Conservation (phyloP, 2,329 filamentous ascomycete species). For the Colletotrichum agaves region DNA sequence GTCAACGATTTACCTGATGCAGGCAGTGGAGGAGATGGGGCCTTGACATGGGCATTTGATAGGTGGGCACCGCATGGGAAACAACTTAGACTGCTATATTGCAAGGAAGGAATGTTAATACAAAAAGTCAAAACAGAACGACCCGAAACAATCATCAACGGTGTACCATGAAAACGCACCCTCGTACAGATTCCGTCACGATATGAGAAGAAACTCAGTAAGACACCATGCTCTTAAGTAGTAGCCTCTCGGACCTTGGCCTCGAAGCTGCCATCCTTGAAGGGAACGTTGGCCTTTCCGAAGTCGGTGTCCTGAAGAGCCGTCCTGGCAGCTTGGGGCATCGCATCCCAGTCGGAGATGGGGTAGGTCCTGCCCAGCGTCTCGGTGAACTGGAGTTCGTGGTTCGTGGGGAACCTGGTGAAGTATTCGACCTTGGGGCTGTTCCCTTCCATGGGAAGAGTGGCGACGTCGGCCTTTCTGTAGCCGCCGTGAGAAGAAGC, state of each 20-base stretch:
- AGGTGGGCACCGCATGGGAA: neutral
- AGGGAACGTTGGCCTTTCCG: constrained; percentile 53
- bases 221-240: neutral
- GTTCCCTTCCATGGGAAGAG: constrained; percentile 39
- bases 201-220: constrained; percentile 23
- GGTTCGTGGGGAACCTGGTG: constrained; percentile 46
- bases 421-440: constrained; percentile 48
- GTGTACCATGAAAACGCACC: constrained; percentile 2
- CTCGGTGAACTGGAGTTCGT: constrained; percentile 50
- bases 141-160: constrained; percentile 6
- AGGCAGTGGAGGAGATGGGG: neutral
- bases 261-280: constrained; percentile 47
- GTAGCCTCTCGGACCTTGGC: constrained; percentile 6
- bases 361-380: constrained; percentile 51
- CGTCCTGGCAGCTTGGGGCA: constrained; percentile 47
- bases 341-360: constrained; percentile 56
- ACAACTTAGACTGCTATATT: constrained; percentile 3
- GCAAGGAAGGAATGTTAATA: neutral
- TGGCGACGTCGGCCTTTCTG: constrained; percentile 9
- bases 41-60: neutral
- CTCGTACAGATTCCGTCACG: neutral
- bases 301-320: constrained; percentile 53
- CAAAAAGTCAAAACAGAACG: neutral
- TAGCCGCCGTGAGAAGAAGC: constrained; percentile 52
- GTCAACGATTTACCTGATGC: too few relatives aligned